phyloP scores from a whole-genome alignment of 176 grass and related monocot genomes.

The Avena atlantica region DNA sequence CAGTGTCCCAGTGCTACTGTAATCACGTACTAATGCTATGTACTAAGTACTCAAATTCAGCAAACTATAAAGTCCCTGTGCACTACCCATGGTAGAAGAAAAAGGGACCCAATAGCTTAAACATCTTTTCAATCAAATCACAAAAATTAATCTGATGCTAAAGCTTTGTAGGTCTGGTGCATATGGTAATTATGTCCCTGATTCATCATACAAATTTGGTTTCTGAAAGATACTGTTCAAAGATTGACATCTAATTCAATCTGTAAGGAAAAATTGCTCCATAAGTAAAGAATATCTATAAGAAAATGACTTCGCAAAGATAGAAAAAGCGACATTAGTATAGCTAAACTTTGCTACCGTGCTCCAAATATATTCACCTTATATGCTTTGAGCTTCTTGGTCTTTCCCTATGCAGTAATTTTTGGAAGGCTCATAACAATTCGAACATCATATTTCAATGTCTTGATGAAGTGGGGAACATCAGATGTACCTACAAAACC shows the following conservation, averaged over 20 bases:
- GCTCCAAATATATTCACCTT: slow-evolving; percentile 58
- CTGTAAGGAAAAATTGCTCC: slow-evolving; percentile 47
- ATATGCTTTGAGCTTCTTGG: slow-evolving; percentile 86
- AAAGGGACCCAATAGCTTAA: not conserved
- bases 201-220: slow-evolving; percentile 12
- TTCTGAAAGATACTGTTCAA: slow-evolving; percentile 19
- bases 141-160: not conserved
- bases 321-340: slow-evolving; percentile 12
- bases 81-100: not conserved
- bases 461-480: slow-evolving; percentile 92
- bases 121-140: no score
- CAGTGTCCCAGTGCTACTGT: not conserved
- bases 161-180: not conserved
- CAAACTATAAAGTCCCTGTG: not conserved
- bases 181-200: not conserved
- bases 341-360: slow-evolving; percentile 12
- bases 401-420: slow-evolving; percentile 75
- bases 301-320: not conserved
- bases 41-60: no score
- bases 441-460: slow-evolving; percentile 84
- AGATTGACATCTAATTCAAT: slow-evolving; percentile 44
- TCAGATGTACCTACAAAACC: slow-evolving; percentile 98
- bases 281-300: slow-evolving; percentile 9
- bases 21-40: no score
- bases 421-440: slow-evolving; percentile 86